phyloP scores from a whole-genome alignment of 345 rosid genomes.

The Barbarea vulgaris region DNA sequence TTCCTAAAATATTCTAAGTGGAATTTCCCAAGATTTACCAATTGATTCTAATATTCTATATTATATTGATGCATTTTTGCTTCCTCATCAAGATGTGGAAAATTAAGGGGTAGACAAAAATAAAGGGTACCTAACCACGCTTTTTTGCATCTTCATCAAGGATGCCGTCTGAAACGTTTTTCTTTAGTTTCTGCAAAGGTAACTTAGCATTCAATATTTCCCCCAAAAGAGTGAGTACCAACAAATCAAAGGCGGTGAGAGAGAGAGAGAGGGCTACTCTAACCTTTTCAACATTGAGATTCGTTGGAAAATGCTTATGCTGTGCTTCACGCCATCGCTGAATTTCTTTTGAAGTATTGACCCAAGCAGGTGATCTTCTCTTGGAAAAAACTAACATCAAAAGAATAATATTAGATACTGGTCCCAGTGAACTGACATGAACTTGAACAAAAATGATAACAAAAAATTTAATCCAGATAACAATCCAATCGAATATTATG shows the following conservation, averaged over 20 bases:
- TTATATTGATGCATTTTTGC: not conserved
- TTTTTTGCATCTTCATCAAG: slow-evolving; percentile 52
- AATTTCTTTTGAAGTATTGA: slow-evolving; percentile 71
- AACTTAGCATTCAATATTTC: slow-evolving; percentile 30
- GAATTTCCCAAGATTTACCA: not conserved
- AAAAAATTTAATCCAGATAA: not conserved
- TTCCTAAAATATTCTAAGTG: not conserved
- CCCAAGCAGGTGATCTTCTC: slow-evolving; percentile 46
- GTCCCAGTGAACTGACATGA: slow-evolving; percentile 10
- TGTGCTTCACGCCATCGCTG: slow-evolving; percentile 82
- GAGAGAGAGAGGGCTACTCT: slow-evolving; percentile 28
- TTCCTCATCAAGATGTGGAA: too few species aligned
- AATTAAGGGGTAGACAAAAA: not conserved
- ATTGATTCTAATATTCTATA: too few species aligned
- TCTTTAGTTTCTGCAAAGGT: slow-evolving; percentile 54
- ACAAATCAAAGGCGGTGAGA: slow-evolving; percentile 16
- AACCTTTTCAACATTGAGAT: slow-evolving; percentile 63
- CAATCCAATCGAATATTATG: not conserved
- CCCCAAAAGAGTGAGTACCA: slow-evolving; percentile 6
- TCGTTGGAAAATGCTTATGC: slow-evolving; percentile 71
- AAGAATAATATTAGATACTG: slow-evolving; percentile 18
- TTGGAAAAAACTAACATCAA: slow-evolving; percentile 15
- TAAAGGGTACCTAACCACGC: slow-evolving; percentile 85
- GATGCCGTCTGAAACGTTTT: slow-evolving; percentile 34
- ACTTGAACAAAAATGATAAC: slow-evolving; percentile 18